Evolutionary conservation across 164 flowering plant species (phyloP).

Genomic region (Annona squamosa): DNA sequence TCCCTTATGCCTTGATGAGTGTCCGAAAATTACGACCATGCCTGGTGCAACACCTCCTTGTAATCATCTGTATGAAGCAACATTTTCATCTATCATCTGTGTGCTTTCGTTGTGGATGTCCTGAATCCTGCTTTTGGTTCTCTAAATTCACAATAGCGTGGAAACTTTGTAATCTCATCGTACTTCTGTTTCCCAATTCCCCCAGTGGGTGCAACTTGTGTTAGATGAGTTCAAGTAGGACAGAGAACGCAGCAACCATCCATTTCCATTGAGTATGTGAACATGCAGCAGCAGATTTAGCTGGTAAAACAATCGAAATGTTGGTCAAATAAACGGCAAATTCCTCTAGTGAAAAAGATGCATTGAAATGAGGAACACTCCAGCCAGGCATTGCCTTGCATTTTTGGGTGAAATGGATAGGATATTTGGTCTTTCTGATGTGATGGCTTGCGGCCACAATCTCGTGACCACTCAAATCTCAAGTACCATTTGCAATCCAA

Average conservation of each 20-base stretch:
- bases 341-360: not conserved
- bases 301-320: slow-evolving; percentile 6
- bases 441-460: too few species aligned
- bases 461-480: too few species aligned
- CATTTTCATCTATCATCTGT: slow-evolving; percentile 8
- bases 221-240: slow-evolving; percentile 6
- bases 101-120: slow-evolving; percentile 2
- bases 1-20: slow-evolving; percentile 26
- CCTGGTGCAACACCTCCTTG: slow-evolving; percentile 22
- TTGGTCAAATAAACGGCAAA: not conserved
- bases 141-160: slow-evolving; percentile 9
- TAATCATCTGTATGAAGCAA: slow-evolving; percentile 14
- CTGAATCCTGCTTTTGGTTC: not conserved
- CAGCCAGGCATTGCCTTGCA: too few species aligned
- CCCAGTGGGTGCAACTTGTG: not conserved
- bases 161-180: slow-evolving; percentile 1
- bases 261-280: slow-evolving; percentile 2
- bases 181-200: not conserved
- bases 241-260: not conserved
- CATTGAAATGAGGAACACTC: not conserved
- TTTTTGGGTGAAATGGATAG: too few species aligned
- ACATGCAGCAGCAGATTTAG: slow-evolving; percentile 5
- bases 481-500: too few species aligned
- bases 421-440: too few species aligned
- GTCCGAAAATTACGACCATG: not conserved